These are phyloP conservation scores for Diospyros lotus DNA, from an alignment of 148 eudicot species.

Conservation along the genomic window DNA sequence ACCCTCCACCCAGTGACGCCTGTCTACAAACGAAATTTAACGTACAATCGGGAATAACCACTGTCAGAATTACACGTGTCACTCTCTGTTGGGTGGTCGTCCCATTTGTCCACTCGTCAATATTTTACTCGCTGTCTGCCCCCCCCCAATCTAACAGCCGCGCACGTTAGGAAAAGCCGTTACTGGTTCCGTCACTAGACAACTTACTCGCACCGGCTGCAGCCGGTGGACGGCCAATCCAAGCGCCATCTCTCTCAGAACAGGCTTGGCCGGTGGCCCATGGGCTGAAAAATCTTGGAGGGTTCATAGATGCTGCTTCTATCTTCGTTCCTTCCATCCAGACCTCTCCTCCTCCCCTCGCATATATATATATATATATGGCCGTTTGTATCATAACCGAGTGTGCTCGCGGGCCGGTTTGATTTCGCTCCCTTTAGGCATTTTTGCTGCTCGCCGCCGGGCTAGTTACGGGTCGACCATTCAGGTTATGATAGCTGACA, in stretches of 20 bases:
- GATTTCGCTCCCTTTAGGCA: not conserved
- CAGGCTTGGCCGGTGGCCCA: constrained; percentile 1
- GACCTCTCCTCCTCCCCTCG: not conserved
- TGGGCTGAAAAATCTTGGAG: not conserved
- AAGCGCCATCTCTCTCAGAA: constrained; percentile 7
- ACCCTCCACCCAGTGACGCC: too few species aligned
- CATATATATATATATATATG: not conserved
- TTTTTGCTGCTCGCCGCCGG: not conserved
- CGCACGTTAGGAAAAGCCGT: not conserved
- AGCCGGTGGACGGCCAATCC: not conserved
- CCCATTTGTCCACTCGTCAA: too few species aligned
- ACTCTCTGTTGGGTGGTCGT: too few species aligned
- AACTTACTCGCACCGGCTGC: not conserved
- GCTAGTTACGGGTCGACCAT: not conserved
- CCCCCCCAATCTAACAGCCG: not conserved
- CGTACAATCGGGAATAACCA: too few species aligned
- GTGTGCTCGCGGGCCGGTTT: not conserved
- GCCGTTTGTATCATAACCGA: not conserved
- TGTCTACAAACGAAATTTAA: too few species aligned
- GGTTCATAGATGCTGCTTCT: not conserved
- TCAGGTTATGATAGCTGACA: constrained; percentile 34
- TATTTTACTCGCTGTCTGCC: too few species aligned
- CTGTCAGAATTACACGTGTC: too few species aligned
- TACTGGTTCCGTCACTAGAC: too few species aligned
- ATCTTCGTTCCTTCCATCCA: not conserved